Evolutionary conservation across 208 protist genomes (phyloP), one percentile per base, ranked within the genome.

Genomic region (Strigomonas galati): DNA sequence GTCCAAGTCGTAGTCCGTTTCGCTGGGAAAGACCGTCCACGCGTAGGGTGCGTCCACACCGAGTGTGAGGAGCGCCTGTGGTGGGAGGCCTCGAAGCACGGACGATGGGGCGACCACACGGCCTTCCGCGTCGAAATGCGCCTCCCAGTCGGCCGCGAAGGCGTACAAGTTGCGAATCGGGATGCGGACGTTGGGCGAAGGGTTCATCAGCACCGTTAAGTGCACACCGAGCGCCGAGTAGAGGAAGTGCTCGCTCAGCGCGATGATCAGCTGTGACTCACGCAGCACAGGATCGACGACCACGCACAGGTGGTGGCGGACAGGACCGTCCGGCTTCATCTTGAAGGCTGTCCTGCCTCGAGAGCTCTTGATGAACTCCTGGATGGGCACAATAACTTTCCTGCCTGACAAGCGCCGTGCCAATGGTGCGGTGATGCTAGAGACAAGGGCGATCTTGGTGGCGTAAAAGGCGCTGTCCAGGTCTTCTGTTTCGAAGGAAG

Each of bases 1-100:
- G 81, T 99, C 97, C 37, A 99, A 72, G 72, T 99, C 98, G 62
- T 94, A 74, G 63, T 82, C 73, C 0, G 94, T 81, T 2, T 77
- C 72, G 26, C 82, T 65, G 2, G 85, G 67, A 62, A 96, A 85
- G 4, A 98, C 82, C 2, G 93, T 81, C 94, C 94, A 98, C 40
- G 85, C 78, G 37, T 95, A 76, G 31, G 96, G 92, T 40, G 92
- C 85, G 21, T 98, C 92, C 9, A 99, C 60, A 58, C 81, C 85
- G 0, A 99, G 64, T 9, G 87, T 91, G 43, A 93, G 72, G 9
- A 91, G 43, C 64, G 79, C 68, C 49, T 71, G 24, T 15, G 71
- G 44, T 10, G 91, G 88, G 48, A 95, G 52, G 7, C 69, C 62
- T 21, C 70, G 37, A 69, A 96, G 88, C 35, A 76, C 32, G 5